phyloP scores from a whole-genome alignment of 2,329 filamentous ascomycete species.

The Elsinoe perseae region DNA sequence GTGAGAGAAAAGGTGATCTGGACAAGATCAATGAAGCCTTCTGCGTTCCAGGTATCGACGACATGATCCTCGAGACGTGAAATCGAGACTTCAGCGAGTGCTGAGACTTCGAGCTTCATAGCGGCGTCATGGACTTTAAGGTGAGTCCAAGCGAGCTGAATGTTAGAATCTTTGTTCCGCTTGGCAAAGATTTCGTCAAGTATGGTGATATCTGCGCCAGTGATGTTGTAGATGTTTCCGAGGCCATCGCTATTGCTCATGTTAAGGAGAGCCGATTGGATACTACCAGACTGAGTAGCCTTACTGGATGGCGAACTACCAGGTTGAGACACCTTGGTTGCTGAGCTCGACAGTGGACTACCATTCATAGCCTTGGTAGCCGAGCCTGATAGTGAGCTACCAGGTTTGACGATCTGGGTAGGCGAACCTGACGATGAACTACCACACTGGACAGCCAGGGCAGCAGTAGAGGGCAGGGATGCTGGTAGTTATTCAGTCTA shows the following conservation, averaged over 20 bases:
- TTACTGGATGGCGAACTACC: background rate
- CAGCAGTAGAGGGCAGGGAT: background rate
- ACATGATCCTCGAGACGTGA: background rate
- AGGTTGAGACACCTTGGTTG: background rate
- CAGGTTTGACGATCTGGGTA: background rate
- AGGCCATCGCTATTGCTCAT: background rate
- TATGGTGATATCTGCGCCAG: background rate
- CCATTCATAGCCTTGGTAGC: background rate
- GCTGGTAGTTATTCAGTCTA: background rate
- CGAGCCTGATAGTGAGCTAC: background rate
- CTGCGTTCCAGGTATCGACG: background rate
- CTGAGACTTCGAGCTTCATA: background rate
- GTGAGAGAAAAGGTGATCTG: conserved; percentile 6
- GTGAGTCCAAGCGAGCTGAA: conserved; percentile 7
- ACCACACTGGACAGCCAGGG: background rate
- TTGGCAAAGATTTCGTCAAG: background rate
- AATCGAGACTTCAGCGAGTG: background rate
- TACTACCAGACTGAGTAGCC: background rate
- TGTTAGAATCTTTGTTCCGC: background rate
- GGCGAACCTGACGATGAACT: background rate
- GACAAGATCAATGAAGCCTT: conserved; percentile 14
- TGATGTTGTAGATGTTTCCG: background rate
- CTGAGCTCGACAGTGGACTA: background rate
- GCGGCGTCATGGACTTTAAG: conserved; percentile 13
- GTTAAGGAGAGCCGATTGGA: background rate